These are phyloP conservation scores for Nepenthes gracilis DNA, from an alignment of 148 eudicot species.

Conservation along the genomic window DNA sequence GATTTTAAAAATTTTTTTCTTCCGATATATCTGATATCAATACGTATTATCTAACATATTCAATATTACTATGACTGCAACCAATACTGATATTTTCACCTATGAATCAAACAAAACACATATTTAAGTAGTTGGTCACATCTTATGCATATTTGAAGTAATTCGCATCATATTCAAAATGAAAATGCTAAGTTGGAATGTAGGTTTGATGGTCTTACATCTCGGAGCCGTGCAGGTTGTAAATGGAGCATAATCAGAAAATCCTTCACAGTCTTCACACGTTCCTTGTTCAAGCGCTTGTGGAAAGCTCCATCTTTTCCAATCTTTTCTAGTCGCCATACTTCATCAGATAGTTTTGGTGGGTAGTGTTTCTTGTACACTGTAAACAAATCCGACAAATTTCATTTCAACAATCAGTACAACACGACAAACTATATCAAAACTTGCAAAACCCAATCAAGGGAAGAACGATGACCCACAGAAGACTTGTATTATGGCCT, in stretches of 20 bases:
- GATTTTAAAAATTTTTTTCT: too few species aligned
- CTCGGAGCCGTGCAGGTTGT: constrained; percentile 51
- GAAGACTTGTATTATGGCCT: too few species aligned
- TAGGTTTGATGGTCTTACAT: constrained; percentile 21
- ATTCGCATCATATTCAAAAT: too few species aligned
- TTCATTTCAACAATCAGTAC: not conserved
- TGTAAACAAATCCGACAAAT: constrained; percentile 16
- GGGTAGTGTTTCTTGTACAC: constrained; percentile 79
- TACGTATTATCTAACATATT: too few species aligned
- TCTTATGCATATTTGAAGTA: too few species aligned
- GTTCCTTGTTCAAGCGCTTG: constrained; percentile 42
- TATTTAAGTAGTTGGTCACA: not conserved
- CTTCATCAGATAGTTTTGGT: constrained; percentile 57
- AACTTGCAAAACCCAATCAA: too few species aligned
- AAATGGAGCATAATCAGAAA: constrained; percentile 48
- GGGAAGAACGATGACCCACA: too few species aligned
- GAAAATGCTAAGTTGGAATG: too few species aligned
- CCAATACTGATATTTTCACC: not conserved
- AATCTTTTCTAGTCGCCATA: constrained; percentile 65
- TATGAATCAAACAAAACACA: not conserved
- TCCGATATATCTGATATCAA: too few species aligned
- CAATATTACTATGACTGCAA: too few species aligned
- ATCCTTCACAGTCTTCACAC: constrained; percentile 59
- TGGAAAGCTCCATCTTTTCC: constrained; percentile 69
- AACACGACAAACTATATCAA: not conserved